Evolutionary conservation across 2,329 filamentous ascomycete species (phyloP).

Genomic region (Epichloe sylvatica): DNA sequence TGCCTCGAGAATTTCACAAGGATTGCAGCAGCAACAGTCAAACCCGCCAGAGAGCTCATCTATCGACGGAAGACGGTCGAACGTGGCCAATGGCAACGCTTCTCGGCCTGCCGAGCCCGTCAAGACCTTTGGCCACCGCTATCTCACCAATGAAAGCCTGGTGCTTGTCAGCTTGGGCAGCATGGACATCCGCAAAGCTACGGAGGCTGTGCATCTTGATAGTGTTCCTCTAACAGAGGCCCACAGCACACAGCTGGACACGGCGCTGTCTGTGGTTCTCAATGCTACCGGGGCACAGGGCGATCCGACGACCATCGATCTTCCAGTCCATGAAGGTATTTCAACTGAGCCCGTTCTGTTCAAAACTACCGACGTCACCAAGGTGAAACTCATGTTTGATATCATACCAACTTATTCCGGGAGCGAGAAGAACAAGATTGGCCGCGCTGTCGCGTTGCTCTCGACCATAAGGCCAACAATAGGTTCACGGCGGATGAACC

Average conservation of each 20-base stretch:
- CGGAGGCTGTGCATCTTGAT: conserved; percentile 73
- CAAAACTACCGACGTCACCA: conserved; percentile 58
- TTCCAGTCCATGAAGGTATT: conserved; percentile 88
- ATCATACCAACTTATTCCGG: conserved; percentile 92
- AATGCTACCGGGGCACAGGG: conserved; percentile 74
- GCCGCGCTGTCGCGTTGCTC: conserved; percentile 75
- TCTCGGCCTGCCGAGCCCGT: conserved; percentile 57
- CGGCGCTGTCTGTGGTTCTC: conserved; percentile 80
- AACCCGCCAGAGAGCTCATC: conserved; percentile 41
- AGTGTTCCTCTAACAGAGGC: conserved; percentile 76
- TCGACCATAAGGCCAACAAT: conserved; percentile 73
- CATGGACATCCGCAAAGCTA: conserved; percentile 79
- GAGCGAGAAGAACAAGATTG: conserved; percentile 74
- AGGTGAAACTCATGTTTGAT: conserved; percentile 85
- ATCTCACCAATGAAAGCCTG: conserved; percentile 77
- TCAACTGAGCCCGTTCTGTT: conserved; percentile 90
- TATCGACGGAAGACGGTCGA: conserved; percentile 44
- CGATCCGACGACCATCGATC: conserved; percentile 77
- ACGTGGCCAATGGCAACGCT: conserved; percentile 27
- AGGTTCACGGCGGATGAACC: conserved; percentile 73
- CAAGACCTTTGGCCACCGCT: conserved; percentile 92
- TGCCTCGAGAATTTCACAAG: conserved; percentile 11
- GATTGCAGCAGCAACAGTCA: conserved; percentile 8
- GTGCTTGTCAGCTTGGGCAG: conserved; percentile 85
- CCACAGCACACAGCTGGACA: conserved; percentile 86